phyloP scores from a whole-genome alignment of 2,329 filamentous ascomycete species.

The Sporothrix pallida region DNA sequence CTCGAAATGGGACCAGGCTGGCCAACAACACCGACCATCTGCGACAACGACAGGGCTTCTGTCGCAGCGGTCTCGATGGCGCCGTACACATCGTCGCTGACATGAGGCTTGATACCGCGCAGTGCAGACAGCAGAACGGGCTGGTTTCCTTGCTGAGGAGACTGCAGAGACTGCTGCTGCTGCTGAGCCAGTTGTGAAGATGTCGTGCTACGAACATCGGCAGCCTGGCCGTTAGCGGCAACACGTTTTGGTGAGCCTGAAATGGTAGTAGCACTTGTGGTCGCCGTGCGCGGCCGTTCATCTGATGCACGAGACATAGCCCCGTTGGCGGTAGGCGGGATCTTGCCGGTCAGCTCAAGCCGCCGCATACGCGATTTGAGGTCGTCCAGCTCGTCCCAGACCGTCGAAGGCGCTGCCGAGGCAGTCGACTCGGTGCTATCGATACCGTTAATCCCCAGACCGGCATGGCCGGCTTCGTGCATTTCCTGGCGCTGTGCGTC shows the following conservation, averaged over 20 bases:
- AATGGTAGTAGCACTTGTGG: conserved; percentile 87
- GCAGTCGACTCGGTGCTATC: conserved; percentile 85
- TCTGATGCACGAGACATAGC: conserved; percentile 75
- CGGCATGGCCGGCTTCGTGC: conserved; percentile 47
- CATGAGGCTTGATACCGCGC: conserved; percentile 72
- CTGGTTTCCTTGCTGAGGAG: conserved; percentile 44
- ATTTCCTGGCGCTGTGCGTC: conserved; percentile 44
- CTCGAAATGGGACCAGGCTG: conserved; percentile 72
- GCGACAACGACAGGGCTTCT: conserved; percentile 79
- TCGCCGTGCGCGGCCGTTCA: conserved; percentile 87
- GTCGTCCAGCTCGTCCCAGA: conserved; percentile 98
- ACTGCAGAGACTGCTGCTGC: conserved; percentile 33
- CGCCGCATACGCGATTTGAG: conserved; percentile 91
- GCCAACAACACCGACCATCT: conserved; percentile 75
- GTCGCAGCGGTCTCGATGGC: conserved; percentile 79
- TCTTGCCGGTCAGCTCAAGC: conserved; percentile 86
- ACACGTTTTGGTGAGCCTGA: conserved; percentile 85
- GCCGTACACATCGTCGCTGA: conserved; percentile 74
- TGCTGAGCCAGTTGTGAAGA: conserved; percentile 64
- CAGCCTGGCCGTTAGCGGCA: conserved; percentile 54
- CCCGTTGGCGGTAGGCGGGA: conserved; percentile 80
- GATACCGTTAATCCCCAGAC: conserved; percentile 42
- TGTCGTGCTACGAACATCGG: conserved; percentile 52
- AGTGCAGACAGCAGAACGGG: conserved; percentile 77
- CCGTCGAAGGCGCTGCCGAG: conserved; percentile 87